Base-by-base conservation (phyloP, 805 yeast genomes). In the Candida parachauliodes region DNA sequence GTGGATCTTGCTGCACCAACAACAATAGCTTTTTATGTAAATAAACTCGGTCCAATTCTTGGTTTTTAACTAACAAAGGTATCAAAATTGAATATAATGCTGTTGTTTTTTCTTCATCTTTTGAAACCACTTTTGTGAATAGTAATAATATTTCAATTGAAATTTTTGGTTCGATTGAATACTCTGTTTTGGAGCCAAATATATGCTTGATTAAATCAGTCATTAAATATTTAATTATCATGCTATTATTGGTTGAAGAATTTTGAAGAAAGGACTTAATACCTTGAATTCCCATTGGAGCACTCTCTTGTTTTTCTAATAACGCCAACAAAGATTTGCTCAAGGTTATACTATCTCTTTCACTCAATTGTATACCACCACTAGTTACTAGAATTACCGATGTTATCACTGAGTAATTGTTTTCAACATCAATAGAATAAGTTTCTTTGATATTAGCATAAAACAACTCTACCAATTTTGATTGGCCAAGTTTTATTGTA, bases 201-300 rank as follows among this genome's bases (percentile, higher is more conserved):
- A 61, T 48, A 18, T 43, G 45, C 27, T 60, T 43, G 1, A 79
- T 59, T 11, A 79, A 49, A 24, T 60, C 59, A 7, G 79, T 74
- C 2, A 83, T 55, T 20, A 77, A 51, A 11, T 58, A 59, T 39
- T 68, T 67, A 26, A 80, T 59, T 4, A 62, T 57, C 6, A 71
- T 61, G 4, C 26, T 16, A 4, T 66, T 55, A 2, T 51, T 40
- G 0, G 48, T 46, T 5, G 51, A 54, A 3, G 54, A 39, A 24
- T 60, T 39, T 28, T 63, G 65, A 7, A 83, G 64, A 29, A 86
- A 60, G 0, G 81, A 67, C 47, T 72, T 81, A 35, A 83, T 64
- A 11, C 93, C 81, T 45, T 81, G 88, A 9, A 65, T 42, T 9
- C 62, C 62, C 21, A 60, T 55, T 6, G 60, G 30, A 2, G 54